A percentile compares a stretch with the other conserved stretches of the same genome.
Conservation (phyloP, 257 asterid species). For the Penstemon eatonii region DNA sequence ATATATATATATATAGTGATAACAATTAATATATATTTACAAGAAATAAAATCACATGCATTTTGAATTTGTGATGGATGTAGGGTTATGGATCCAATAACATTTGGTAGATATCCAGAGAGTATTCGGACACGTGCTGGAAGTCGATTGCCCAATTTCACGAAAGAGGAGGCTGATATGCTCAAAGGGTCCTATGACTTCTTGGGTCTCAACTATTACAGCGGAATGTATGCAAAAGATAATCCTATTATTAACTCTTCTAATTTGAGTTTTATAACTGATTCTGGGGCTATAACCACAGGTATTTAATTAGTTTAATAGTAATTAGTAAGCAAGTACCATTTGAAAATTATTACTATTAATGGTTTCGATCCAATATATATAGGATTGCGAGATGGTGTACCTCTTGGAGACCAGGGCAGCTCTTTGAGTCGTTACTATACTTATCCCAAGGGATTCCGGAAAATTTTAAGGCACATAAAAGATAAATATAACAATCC, state of each 20-base stretch:
- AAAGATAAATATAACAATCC: slow-evolving; percentile 16
- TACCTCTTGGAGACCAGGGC: background rate
- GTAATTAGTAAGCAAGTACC: too few relatives aligned
- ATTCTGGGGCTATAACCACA: background rate
- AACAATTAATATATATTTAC: background rate
- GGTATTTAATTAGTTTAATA: background rate
- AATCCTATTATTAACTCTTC: slow-evolving; percentile 3
- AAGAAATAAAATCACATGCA: background rate
- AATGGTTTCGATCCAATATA: background rate
- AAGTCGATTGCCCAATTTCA: background rate
- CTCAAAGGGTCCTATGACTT: slow-evolving; percentile 35
- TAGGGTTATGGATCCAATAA: slow-evolving; percentile 36
- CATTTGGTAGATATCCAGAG: slow-evolving; percentile 30
- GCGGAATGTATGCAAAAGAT: slow-evolving; percentile 21
- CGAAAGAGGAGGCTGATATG: slow-evolving; percentile 11
- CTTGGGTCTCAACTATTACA: slow-evolving; percentile 38
- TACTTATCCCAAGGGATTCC: slow-evolving; percentile 27
- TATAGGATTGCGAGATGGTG: background rate
- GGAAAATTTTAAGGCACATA: slow-evolving; percentile 7
- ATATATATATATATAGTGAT: background rate
- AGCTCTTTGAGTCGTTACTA: background rate
- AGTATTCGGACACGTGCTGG: slow-evolving; percentile 12
- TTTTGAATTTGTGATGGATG: background rate
- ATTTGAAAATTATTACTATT: too few relatives aligned
- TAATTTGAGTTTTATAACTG: background rate